A percentile compares a stretch with the other conserved stretches of the same genome.
phyloP scores from a whole-genome alignment of 768 basidiomycete species.

The Trametes maxima region DNA sequence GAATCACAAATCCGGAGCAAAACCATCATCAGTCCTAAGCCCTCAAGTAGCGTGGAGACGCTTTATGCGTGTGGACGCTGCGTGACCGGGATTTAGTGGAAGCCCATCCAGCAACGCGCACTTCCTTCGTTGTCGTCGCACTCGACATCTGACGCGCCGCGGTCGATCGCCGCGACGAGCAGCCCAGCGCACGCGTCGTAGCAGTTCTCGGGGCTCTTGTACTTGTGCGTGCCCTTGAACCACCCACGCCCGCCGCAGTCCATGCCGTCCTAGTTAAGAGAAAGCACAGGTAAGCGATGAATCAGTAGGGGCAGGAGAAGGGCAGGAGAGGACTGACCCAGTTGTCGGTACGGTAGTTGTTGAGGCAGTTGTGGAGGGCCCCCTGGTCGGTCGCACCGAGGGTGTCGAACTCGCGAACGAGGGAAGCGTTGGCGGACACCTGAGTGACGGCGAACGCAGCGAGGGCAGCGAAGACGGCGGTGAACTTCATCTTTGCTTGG shows the following conservation, averaged over 20 bases:
- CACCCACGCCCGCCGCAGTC: conserved; percentile 6
- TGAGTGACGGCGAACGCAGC: conserved; percentile 1
- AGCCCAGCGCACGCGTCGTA: conserved; percentile 1
- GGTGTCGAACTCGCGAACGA: not conserved
- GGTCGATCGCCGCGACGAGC: not conserved
- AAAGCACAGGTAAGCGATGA: not conserved
- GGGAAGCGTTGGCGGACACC: conserved; percentile 5
- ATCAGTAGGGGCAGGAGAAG: not conserved
- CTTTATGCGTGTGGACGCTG: too few relatives aligned
- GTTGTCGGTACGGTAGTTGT: conserved; percentile 3
- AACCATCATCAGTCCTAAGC: too few relatives aligned
- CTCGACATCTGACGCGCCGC: conserved; percentile 1
- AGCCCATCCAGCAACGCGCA: not conserved
- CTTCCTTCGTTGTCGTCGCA: conserved; percentile 4
- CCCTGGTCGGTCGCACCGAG: conserved; percentile 4
- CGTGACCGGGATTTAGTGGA: too few relatives aligned
- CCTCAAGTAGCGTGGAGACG: too few relatives aligned
- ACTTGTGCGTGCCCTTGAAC: conserved; percentile 4
- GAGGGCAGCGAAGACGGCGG: not conserved
- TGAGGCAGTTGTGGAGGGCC: not conserved
- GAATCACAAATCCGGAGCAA: too few relatives aligned
- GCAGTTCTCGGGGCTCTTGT: conserved; percentile 3
- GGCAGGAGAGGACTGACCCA: not conserved
- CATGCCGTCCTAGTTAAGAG: not conserved
- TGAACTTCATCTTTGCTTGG: not conserved